Conservation (phyloP, 768 basidiomycete species). For the Hygrophorus russula region DNA sequence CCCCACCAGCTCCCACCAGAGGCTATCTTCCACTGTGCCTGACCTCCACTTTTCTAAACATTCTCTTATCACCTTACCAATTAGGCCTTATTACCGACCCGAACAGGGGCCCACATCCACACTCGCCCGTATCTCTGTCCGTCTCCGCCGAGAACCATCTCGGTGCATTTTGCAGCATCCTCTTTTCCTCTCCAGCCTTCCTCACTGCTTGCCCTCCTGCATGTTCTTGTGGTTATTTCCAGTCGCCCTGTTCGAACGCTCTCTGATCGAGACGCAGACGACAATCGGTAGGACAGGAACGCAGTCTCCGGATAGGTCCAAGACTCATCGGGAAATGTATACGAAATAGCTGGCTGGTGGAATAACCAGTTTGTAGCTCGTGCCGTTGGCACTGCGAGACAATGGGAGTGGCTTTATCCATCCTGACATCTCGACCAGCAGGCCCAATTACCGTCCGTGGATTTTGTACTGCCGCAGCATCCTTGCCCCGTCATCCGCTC, state of each 20-base stretch:
- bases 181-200: slow-evolving; percentile 64
- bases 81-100: slow-evolving; percentile 29
- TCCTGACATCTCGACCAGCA: slow-evolving; percentile 59
- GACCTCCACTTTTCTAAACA: too few species aligned
- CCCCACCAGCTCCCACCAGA: too few species aligned
- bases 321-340: too few species aligned
- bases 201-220: slow-evolving; percentile 73
- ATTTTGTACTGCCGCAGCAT: slow-evolving; percentile 94
- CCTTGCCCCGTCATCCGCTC: slow-evolving; percentile 85
- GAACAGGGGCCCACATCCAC: slow-evolving; percentile 74
- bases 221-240: slow-evolving; percentile 70
- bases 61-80: too few species aligned
- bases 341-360: slow-evolving; percentile 55
- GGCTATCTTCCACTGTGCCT: too few species aligned
- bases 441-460: slow-evolving; percentile 69
- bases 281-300: slow-evolving; percentile 84
- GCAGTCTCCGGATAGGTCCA: slow-evolving; percentile 55
- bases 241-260: slow-evolving; percentile 81
- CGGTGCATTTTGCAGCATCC: slow-evolving; percentile 58
- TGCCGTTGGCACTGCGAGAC: slow-evolving; percentile 34
- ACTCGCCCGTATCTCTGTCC: slow-evolving; percentile 82
- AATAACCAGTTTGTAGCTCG: slow-evolving; percentile 28
- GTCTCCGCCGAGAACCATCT: slow-evolving; percentile 81
- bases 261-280: slow-evolving; percentile 87
- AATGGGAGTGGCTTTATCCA: slow-evolving; percentile 62